phyloP scores from a whole-genome alignment of 2,329 filamentous ascomycete genomes.

The Colletotrichum destructivum region DNA sequence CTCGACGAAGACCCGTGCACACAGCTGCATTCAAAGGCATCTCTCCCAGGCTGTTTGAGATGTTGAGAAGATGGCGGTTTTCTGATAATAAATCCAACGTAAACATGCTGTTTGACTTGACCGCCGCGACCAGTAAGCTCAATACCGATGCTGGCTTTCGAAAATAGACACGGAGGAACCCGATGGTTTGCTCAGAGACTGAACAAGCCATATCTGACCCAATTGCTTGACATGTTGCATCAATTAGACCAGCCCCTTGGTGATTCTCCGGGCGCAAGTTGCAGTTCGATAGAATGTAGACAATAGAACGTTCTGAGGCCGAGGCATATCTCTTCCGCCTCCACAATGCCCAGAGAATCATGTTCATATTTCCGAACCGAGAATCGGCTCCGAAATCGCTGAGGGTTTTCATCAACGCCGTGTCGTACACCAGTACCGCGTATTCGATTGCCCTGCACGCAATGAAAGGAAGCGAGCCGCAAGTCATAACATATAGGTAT shows the following conservation, averaged over 20 bases:
- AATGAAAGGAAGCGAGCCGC: no score
- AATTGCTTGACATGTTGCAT: no score
- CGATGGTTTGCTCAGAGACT: background rate
- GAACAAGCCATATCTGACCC: background rate
- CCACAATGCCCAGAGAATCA: fast-evolving
- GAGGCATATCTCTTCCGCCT: background rate
- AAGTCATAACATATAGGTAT: background rate
- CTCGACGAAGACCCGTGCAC: fast-evolving
- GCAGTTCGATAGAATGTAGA: background rate
- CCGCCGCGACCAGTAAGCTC: background rate
- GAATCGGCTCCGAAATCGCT: background rate
- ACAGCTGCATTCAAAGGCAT: background rate
- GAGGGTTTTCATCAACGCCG: background rate
- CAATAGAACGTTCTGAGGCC: fast-evolving
- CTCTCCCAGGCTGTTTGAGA: background rate
- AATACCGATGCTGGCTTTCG: background rate
- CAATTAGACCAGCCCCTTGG: background rate
- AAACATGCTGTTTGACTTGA: background rate
- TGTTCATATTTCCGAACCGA: fast-evolving
- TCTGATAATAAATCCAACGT: background rate
- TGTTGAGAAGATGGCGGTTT: fast-evolving
- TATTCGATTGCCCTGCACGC: background rate
- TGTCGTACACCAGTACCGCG: background rate
- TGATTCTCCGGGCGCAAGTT: background rate
- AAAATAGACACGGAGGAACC: background rate